phyloP scores from a whole-genome alignment of 208 protist genomes.

The Leishmania gerbilli region DNA sequence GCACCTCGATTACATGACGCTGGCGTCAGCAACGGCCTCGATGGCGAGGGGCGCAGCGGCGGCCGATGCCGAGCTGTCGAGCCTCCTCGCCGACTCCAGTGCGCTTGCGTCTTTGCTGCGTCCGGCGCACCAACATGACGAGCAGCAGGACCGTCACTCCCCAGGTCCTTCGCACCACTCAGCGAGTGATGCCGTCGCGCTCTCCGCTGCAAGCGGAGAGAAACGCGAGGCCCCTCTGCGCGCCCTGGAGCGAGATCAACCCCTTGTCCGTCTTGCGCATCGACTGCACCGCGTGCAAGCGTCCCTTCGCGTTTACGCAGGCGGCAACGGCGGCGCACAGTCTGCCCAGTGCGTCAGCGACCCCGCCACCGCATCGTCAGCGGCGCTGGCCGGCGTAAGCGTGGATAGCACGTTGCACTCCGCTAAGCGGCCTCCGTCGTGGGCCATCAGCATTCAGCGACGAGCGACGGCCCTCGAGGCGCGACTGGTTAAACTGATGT shows the following conservation, averaged over 20 bases:
- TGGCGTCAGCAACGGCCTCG: background rate
- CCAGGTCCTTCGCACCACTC: background rate
- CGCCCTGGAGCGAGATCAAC: slow-evolving; percentile 2
- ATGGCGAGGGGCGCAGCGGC: background rate
- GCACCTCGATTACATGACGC: slow-evolving; percentile 26
- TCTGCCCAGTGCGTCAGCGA: background rate
- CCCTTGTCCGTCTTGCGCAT: slow-evolving; percentile 16
- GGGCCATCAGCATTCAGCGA: slow-evolving; percentile 10
- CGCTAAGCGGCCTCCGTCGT: background rate
- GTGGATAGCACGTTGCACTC: background rate
- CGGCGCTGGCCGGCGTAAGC: background rate
- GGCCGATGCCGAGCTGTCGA: background rate
- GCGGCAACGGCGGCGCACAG: background rate
- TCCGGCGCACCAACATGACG: background rate
- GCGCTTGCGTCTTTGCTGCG: background rate
- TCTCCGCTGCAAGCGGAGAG: background rate
- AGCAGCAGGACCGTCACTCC: too few relatives aligned
- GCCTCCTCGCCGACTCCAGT: background rate
- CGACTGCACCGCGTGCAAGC: slow-evolving; percentile 19
- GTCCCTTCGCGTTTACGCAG: background rate
- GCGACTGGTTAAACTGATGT: slow-evolving; percentile 26
- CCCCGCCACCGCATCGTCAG: background rate
- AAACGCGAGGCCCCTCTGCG: background rate
- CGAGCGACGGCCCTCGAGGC: slow-evolving; percentile 21
- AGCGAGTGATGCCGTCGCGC: background rate